Conservation (phyloP, 2,329 filamentous ascomycete species). For the Trichoderma sp. region DNA sequence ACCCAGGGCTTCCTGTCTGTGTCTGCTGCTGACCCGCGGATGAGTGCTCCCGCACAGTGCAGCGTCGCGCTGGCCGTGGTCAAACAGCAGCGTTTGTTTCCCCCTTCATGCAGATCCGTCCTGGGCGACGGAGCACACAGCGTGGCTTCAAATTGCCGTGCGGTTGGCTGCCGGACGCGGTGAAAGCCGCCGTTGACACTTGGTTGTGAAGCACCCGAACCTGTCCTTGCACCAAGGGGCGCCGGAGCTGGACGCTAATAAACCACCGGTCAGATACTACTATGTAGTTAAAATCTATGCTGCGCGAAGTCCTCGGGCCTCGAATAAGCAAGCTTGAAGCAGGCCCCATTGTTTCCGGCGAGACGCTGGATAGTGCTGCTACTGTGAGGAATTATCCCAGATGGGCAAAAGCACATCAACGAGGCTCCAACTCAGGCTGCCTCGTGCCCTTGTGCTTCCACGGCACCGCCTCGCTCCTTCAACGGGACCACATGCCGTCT, state of each 20-base stretch:
- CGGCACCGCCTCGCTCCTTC: slow-evolving; percentile 13
- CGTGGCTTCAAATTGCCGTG: neutral
- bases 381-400: neutral
- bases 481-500: neutral
- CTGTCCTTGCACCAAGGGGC: neutral
- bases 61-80: neutral
- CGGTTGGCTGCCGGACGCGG: neutral
- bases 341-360: neutral
- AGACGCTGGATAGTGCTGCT: neutral
- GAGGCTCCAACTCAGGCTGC: neutral
- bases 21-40: neutral
- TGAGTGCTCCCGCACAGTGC: neutral
- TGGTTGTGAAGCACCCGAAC: too few relatives aligned
- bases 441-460: neutral
- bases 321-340: neutral
- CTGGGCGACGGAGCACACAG: too few relatives aligned
- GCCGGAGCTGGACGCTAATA: neutral
- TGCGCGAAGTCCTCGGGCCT: too few relatives aligned
- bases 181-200: too few relatives aligned
- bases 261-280: neutral
- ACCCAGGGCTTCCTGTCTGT: neutral
- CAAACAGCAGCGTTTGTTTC: neutral
- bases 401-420: neutral
- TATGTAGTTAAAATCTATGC: slow-evolving; percentile 5
- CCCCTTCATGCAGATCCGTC: neutral